Percentiles rank a stretch among this genome's conserved stretches.
Conservation (phyloP, 768 basidiomycete genomes). For the Naematelia encephala region DNA sequence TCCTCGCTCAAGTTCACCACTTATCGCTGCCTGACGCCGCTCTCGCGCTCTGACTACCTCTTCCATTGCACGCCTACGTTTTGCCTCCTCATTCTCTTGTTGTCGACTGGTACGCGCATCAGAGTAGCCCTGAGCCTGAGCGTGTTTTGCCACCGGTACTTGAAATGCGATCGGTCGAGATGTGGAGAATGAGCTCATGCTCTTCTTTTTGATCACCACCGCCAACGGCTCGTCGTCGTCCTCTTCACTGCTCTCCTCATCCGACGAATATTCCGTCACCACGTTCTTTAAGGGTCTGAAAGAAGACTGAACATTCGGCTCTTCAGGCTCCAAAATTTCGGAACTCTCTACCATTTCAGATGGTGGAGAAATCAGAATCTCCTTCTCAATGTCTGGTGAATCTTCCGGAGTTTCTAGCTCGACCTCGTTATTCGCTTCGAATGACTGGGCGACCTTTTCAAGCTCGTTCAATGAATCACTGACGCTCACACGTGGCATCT, state of each 20-base stretch:
- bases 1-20: slow-evolving; percentile 24
- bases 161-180: slow-evolving; percentile 8
- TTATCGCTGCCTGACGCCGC: slow-evolving; percentile 15
- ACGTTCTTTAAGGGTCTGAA: slow-evolving; percentile 12
- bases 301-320: slow-evolving; percentile 14
- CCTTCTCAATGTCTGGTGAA: slow-evolving; percentile 2
- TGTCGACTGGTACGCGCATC: background rate
- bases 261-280: slow-evolving; percentile 9
- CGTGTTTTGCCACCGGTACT: background rate
- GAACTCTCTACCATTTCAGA: background rate
- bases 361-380: slow-evolving; percentile 2
- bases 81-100: slow-evolving; percentile 3
- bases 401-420: slow-evolving; percentile 3
- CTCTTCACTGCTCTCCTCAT: slow-evolving; percentile 16
- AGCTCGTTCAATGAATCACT: slow-evolving; percentile 10
- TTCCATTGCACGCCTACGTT: slow-evolving; percentile 17
- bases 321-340: background rate
- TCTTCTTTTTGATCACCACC: background rate
- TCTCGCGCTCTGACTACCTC: slow-evolving; percentile 26
- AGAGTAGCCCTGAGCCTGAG: background rate
- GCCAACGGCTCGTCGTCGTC: slow-evolving; percentile 24
- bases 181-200: slow-evolving; percentile 5
- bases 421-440: background rate
- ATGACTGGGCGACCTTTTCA: slow-evolving; percentile 8
- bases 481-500: slow-evolving; percentile 20